Percentiles rank a stretch among this genome's conserved stretches.
These are phyloP conservation scores for Incumbomyces lentus DNA, from an alignment of 2,329 filamentous ascomycete genomes.

Conservation along the genomic window DNA sequence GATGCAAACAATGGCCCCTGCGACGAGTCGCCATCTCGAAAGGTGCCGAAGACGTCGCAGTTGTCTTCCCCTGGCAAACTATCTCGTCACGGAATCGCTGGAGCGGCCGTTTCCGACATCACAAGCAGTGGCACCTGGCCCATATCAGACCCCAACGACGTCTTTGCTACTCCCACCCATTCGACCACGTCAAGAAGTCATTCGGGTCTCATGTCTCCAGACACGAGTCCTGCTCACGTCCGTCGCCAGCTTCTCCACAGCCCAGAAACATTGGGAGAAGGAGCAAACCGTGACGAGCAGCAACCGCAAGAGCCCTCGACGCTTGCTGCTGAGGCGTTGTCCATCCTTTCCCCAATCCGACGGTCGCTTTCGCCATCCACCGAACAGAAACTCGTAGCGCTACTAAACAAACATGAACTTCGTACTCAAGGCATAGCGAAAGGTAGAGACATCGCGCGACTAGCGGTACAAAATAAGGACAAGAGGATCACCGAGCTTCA, in stretches of 20 bases:
- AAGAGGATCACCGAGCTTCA: slow-evolving; percentile 54
- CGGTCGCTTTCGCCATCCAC: slow-evolving; percentile 25
- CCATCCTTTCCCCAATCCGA: slow-evolving; percentile 26
- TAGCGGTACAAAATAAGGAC: slow-evolving; percentile 54
- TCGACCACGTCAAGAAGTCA: slow-evolving; percentile 8
- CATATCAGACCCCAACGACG: slow-evolving; percentile 13
- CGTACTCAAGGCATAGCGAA: slow-evolving; percentile 51
- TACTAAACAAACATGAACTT: slow-evolving; percentile 48
- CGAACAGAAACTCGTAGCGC: slow-evolving; percentile 27
- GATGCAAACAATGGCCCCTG: slow-evolving; percentile 8
- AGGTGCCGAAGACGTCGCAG: slow-evolving; percentile 25
- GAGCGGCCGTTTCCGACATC: background rate
- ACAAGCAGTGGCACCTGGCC: slow-evolving; percentile 8
- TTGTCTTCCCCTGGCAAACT: slow-evolving; percentile 23
- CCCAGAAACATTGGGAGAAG: background rate
- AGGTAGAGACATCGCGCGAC: slow-evolving; percentile 56
- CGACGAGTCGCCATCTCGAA: slow-evolving; percentile 26
- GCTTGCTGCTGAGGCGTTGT: slow-evolving; percentile 23
- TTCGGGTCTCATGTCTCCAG: slow-evolving; percentile 13
- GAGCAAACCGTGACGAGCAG: background rate
- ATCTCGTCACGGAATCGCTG: slow-evolving; percentile 19
- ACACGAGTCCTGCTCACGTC: slow-evolving; percentile 4
- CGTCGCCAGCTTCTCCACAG: slow-evolving; percentile 1
- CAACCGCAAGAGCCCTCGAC: slow-evolving; percentile 22
- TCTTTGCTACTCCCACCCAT: slow-evolving; percentile 17